These are phyloP conservation scores for Hibiscus tridactylites DNA, from an alignment of 345 rosid species.

Conservation along the genomic window DNA sequence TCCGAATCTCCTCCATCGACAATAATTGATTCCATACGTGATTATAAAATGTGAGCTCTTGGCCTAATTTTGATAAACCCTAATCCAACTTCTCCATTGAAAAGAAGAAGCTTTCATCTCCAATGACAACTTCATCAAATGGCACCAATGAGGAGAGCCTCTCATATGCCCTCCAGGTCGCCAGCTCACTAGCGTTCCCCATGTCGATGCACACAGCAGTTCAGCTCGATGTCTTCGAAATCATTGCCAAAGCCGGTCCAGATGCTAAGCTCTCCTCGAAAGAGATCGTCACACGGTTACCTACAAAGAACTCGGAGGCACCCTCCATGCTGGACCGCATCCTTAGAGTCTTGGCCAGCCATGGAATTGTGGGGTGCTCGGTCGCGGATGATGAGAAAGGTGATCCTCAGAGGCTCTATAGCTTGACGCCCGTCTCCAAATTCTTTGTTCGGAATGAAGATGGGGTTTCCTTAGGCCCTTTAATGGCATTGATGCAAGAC, in stretches of 20 bases:
- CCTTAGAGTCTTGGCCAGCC: not conserved
- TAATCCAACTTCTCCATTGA: too few relatives aligned
- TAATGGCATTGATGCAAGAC: not conserved
- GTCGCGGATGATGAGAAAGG: not conserved
- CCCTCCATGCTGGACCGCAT: not conserved
- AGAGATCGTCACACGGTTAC: conserved; percentile 17
- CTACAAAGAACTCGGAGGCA: not conserved
- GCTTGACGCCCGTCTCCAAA: not conserved
- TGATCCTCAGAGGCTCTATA: not conserved
- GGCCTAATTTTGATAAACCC: too few relatives aligned
- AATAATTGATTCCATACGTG: too few relatives aligned
- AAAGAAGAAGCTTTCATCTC: not conserved
- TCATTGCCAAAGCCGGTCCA: conserved; percentile 23
- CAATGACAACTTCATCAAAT: not conserved
- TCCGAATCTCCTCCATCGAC: too few relatives aligned
- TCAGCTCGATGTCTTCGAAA: conserved; percentile 27
- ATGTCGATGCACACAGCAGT: conserved; percentile 21
- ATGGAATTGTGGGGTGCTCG: not conserved
- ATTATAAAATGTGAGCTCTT: too few relatives aligned
- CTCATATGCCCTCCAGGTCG: conserved; percentile 19
- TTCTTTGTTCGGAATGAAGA: not conserved
- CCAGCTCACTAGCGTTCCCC: not conserved
- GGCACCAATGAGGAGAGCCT: not conserved
- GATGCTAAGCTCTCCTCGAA: conserved; percentile 23
- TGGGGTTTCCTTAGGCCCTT: not conserved